phyloP scores from a whole-genome alignment of 345 rosid genomes.

The Eucalyptus sp. region DNA sequence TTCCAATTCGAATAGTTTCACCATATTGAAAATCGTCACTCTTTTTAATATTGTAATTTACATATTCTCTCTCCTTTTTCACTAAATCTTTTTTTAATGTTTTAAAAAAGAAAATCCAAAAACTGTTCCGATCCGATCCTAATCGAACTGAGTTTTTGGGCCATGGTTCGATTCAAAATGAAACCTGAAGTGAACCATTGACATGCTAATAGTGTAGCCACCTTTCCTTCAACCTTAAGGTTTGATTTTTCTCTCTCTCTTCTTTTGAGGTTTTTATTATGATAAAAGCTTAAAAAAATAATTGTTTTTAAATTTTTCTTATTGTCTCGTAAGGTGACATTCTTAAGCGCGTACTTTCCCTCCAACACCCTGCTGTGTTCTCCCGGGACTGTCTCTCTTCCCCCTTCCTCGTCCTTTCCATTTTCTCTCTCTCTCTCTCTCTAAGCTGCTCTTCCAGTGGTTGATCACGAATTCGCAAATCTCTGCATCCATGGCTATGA shows the following conservation, averaged over 20 bases:
- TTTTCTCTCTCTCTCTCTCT: background rate
- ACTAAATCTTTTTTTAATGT: too few species aligned
- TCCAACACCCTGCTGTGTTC: background rate
- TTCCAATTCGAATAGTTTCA: too few species aligned
- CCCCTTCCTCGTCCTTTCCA: background rate
- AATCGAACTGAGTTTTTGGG: too few species aligned
- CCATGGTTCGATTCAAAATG: too few species aligned
- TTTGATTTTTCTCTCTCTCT: background rate
- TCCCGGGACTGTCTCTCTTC: background rate
- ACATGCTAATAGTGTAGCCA: background rate
- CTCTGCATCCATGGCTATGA: background rate
- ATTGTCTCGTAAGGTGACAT: background rate
- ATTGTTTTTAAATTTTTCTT: background rate
- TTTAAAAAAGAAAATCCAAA: too few species aligned
- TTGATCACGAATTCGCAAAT: background rate
- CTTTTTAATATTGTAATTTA: too few species aligned
- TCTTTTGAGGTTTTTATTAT: background rate
- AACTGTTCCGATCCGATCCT: too few species aligned
- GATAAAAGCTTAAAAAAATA: background rate
- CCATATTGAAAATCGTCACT: too few species aligned
- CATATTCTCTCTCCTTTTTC: too few species aligned
- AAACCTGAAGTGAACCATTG: too few species aligned
- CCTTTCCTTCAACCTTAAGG: background rate
- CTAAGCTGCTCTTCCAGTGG: background rate
- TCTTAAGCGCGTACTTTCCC: background rate